Evolutionary conservation across 1,284 basidiomycete species (phyloP), one percentile per base, ranked within the genome.

Genomic region (Moniliophthora roreri): DNA sequence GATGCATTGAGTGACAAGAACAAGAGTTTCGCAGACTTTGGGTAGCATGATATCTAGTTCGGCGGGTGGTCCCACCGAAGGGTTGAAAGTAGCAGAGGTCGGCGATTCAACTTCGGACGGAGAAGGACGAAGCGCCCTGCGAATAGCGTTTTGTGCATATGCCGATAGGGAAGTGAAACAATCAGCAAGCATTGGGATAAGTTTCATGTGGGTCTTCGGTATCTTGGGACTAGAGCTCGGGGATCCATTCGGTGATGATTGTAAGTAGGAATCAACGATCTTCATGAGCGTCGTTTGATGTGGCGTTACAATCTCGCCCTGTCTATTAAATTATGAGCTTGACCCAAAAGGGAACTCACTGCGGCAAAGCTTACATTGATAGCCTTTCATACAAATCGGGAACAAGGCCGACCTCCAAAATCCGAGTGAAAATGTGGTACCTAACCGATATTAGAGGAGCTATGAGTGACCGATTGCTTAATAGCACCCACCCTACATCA

Each of bases 261-360:
- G 85, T 50, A 93, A 72, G 63, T 88, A 85, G 2, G 91, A 89
- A 66, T 95, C 93, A 15, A 94, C 71, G 5, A 95, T 74, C 69
- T 94, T 95, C 52, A 95, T 79, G n/a, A 95, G 70, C 10, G 82
- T 88, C 1, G 85, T 92, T 68, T 95, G 93, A 60, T 88, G 84
- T 0, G 91, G 90, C 2, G 89, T 83, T 38, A 93, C 79, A n/a
- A 85, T 75, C 68, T 93, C 91, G 45, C 79, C 82, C 23, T 73
- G 59, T 56, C 90, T 92, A 64, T 36, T 45, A 47, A 42, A 34
- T 34, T 15, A 50, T 20, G 18, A 39, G 46, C 32, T 37, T 2
- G 23, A 44, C 42, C 15, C 21, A 48, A 11, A 26, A n/a, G n/a
- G n/a, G n/a, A 50, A 26, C 48, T 21, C n/a, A 40, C 18, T 24